Evolutionary conservation across 2,329 filamentous ascomycete species (phyloP).

Genomic region (Claviceps capensis): DNA sequence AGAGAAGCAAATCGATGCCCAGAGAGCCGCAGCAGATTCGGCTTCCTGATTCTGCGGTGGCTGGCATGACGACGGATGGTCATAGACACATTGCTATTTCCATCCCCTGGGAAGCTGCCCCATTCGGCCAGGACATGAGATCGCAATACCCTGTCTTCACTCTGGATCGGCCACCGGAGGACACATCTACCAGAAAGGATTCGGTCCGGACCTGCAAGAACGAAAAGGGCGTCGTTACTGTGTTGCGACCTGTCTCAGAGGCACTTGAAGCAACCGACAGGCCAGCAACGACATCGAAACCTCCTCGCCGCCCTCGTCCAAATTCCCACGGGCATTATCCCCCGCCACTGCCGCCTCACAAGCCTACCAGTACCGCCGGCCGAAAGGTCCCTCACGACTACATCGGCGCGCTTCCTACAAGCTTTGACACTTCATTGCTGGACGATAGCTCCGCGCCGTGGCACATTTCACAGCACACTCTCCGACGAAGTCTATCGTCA

Average conservation of each 20-base stretch:
- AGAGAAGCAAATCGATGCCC: conserved; percentile 21
- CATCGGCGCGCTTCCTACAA: conserved; percentile 12
- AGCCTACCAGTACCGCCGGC: conserved; percentile 8
- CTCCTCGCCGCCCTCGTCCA: background rate
- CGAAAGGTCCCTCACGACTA: conserved; percentile 10
- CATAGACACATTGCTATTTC: conserved; percentile 48
- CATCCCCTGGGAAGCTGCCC: conserved; percentile 38
- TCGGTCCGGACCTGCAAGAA: conserved; percentile 18
- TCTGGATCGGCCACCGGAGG: conserved; percentile 7
- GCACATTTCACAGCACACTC: background rate
- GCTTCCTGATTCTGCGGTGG: conserved; percentile 42
- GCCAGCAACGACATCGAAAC: background rate
- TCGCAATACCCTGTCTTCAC: conserved; percentile 21
- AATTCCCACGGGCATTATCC: conserved; percentile 2
- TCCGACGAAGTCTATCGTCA: background rate
- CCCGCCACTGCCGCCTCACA: conserved; percentile 2
- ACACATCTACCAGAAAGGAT: conserved; percentile 3
- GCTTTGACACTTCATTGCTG: conserved; percentile 9
- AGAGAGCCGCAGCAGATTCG: conserved; percentile 19
- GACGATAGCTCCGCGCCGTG: conserved; percentile 11
- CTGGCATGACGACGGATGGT: conserved; percentile 37
- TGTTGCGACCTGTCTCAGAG: conserved; percentile 19
- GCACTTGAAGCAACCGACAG: conserved; percentile 7
- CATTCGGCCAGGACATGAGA: conserved; percentile 21
- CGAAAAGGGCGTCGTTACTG: conserved; percentile 23